phyloP scores from a whole-genome alignment of 495 filamentous ascomycete genomes.

The Daldinia loculata region DNA sequence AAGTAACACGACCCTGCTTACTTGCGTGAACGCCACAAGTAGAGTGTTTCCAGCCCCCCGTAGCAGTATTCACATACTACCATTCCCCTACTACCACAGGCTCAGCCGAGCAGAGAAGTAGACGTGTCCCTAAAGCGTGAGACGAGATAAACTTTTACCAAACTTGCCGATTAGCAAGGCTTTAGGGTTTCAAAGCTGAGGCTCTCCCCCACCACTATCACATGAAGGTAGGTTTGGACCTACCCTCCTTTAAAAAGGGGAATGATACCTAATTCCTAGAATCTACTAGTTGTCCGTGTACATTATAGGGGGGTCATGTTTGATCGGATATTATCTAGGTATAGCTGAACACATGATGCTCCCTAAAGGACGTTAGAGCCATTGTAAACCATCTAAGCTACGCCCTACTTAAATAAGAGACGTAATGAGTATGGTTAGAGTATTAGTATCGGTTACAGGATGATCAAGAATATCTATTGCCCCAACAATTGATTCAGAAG shows the following conservation, averaged over 20 bases:
- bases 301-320: not conserved
- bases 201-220: not conserved
- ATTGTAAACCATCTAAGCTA: not conserved
- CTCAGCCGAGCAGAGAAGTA: not conserved
- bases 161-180: not conserved
- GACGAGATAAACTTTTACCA: constrained; percentile 9
- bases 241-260: not conserved
- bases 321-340: not conserved
- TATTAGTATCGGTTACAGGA: not conserved
- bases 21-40: not conserved
- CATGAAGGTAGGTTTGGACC: not conserved
- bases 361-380: not conserved
- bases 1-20: not conserved
- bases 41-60: not conserved
- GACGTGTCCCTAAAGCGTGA: not conserved
- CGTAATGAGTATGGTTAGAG: not conserved
- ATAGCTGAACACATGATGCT: not conserved
- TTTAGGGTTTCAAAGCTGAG: constrained; percentile 21
- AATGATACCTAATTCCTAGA: not conserved
- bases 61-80: too few relatives aligned
- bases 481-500: not conserved
- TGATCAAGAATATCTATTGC: not conserved
- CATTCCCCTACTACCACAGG: not conserved
- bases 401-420: not conserved
- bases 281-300: not conserved